These are phyloP conservation scores for Jamesozyma spencerorum DNA, from an alignment of 805 yeast genomes.

Conservation along the genomic window DNA sequence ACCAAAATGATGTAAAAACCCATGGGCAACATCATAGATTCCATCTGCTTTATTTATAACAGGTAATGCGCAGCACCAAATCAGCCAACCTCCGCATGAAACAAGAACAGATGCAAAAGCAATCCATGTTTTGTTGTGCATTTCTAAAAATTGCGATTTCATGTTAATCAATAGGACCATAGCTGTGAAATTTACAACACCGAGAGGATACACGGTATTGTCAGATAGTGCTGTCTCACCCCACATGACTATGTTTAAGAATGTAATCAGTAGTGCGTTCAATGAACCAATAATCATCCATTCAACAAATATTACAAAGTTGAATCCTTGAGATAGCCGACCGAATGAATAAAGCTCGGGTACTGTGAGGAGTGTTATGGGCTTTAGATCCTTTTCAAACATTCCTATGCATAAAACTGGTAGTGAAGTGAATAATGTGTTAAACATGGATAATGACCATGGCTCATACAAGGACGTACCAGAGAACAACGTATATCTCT, in stretches of 20 bases:
- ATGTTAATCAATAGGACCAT: constrained; percentile 64
- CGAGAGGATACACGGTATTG: constrained; percentile 73
- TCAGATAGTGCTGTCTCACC: constrained; percentile 62
- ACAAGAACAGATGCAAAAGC: constrained; percentile 56
- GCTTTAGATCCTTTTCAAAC: constrained; percentile 83
- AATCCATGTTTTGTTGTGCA: constrained; percentile 62
- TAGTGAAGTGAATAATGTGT: constrained; percentile 86
- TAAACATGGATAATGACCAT: constrained; percentile 96
- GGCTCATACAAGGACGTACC: constrained; percentile 91
- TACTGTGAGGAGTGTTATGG: constrained; percentile 79
- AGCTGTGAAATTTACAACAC: constrained; percentile 65
- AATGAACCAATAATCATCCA: constrained; percentile 76
- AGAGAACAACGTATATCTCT: constrained; percentile 76
- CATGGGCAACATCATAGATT: constrained; percentile 60
- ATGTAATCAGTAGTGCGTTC: constrained; percentile 64
- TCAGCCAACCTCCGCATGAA: constrained; percentile 75
- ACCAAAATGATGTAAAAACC: constrained; percentile 67
- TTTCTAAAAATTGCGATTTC: constrained; percentile 74
- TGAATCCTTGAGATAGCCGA: constrained; percentile 63
- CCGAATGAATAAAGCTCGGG: constrained; percentile 85
- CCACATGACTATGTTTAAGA: constrained; percentile 57
- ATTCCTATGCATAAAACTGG: constrained; percentile 92
- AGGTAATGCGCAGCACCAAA: constrained; percentile 76
- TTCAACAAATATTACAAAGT: constrained; percentile 52
- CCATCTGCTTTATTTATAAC: constrained; percentile 48